Evolutionary conservation across 352 stramenopile genomes (phyloP).

Genomic region (Phytopythium cucurbitacearum): DNA sequence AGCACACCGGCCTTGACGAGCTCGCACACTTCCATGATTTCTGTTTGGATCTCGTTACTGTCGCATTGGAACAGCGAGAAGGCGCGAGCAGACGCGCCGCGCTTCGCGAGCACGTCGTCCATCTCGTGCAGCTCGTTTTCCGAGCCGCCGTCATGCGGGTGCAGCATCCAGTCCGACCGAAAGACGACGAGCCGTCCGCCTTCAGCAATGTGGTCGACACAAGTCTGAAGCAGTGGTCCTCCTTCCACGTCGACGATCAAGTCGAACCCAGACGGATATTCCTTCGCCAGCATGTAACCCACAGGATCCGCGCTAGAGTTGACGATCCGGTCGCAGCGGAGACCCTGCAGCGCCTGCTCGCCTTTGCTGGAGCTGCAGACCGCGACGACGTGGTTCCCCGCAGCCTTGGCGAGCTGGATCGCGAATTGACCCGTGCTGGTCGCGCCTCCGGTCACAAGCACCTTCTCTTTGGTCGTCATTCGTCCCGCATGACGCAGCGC

Average conservation of each 20-base stretch:
- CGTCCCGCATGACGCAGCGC: conserved; percentile 37
- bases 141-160: conserved; percentile 3
- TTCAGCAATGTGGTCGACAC: conserved; percentile 22
- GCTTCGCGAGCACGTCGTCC: conserved; percentile 11
- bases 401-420: conserved; percentile 67
- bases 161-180: too few relatives aligned
- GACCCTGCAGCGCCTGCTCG: conserved; percentile 50
- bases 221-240: conserved; percentile 34
- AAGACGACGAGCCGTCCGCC: too few relatives aligned
- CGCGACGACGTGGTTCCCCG: conserved; percentile 64
- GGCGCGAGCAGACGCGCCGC: conserved; percentile 13
- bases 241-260: conserved; percentile 41
- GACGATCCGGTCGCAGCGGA: conserved; percentile 50
- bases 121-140: conserved; percentile 37
- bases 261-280: conserved; percentile 39
- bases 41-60: conserved; percentile 6
- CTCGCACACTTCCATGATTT: conserved; percentile 16
- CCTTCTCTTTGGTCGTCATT: conserved; percentile 37
- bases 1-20: conserved; percentile 43
- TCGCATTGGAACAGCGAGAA: conserved; percentile 9
- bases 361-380: conserved; percentile 61
- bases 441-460: conserved; percentile 37
- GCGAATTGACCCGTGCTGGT: conserved; percentile 68
- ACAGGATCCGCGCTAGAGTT: conserved; percentile 80
- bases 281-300: conserved; percentile 36